Percentiles rank a stretch among this genome's conserved stretches.
Evolutionary conservation across 768 basidiomycete species (phyloP).

Genomic region (Leccinum ochraceum): DNA sequence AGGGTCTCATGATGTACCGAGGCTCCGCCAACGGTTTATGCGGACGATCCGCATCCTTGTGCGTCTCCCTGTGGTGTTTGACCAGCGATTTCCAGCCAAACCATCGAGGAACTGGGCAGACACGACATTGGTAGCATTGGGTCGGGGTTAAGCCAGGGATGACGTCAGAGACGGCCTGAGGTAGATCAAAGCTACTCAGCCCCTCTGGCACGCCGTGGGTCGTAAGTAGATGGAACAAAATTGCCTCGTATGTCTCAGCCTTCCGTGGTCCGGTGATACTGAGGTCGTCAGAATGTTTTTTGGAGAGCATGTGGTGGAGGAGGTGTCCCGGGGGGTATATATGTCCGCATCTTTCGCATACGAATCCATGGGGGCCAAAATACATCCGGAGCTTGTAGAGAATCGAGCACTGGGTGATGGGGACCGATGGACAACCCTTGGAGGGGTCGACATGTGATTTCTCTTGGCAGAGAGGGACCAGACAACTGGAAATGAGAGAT

Average conservation of each 20-base stretch:
- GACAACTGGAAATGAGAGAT: neutral
- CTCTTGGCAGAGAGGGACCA: neutral
- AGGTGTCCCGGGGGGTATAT: neutral
- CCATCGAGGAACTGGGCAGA: neutral
- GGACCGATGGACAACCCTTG: neutral
- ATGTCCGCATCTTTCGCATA: neutral
- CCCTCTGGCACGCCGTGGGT: neutral
- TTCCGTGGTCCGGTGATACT: neutral
- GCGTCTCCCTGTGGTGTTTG: neutral
- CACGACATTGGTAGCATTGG: neutral
- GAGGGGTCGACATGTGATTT: neutral
- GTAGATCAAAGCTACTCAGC: neutral
- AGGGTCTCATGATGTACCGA: conserved; percentile 1
- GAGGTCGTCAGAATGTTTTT: neutral
- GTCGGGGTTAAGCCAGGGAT: neutral
- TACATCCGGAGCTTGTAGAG: neutral
- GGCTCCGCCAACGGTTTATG: neutral
- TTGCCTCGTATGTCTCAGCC: neutral
- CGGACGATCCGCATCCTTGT: neutral
- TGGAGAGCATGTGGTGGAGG: neutral
- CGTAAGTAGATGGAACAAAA: neutral
- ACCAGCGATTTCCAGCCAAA: neutral
- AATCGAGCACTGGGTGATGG: neutral
- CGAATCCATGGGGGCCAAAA: neutral
- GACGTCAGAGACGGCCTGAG: neutral